Evolutionary conservation across 495 filamentous ascomycete species (phyloP).

Genomic region (Lentithecium fluviatile): DNA sequence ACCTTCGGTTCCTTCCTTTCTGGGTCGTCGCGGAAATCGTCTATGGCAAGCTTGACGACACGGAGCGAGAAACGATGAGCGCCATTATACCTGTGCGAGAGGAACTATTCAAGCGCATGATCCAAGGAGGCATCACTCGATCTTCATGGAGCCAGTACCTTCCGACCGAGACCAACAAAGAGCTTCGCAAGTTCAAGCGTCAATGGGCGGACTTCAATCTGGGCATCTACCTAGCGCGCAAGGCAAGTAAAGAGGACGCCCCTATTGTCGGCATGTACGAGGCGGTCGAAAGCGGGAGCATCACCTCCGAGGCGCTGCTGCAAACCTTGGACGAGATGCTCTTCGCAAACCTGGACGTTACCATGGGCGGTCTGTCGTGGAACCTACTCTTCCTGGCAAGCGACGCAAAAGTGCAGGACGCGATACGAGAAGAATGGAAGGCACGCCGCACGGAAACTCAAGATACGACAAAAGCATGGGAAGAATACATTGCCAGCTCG

Average conservation of each 20-base stretch:
- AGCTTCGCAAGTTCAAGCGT: slow-evolving; percentile 7
- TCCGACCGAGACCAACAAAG: slow-evolving; percentile 6
- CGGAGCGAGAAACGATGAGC: slow-evolving; percentile 24
- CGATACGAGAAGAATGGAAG: not conserved
- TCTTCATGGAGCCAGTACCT: slow-evolving; percentile 19
- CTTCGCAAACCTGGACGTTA: slow-evolving; percentile 52
- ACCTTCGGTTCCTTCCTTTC: slow-evolving; percentile 45
- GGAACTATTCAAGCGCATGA: slow-evolving; percentile 35
- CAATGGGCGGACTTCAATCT: slow-evolving; percentile 9
- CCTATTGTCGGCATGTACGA: slow-evolving; percentile 32
- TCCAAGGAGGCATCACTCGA: slow-evolving; percentile 40
- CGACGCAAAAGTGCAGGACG: slow-evolving; percentile 29
- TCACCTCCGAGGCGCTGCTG: slow-evolving; percentile 36
- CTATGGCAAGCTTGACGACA: slow-evolving; percentile 37
- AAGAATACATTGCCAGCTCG: not conserved
- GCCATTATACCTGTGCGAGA: slow-evolving; percentile 37
- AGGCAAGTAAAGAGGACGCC: too few species aligned
- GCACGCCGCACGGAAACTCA: too few species aligned
- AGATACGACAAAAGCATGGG: not conserved
- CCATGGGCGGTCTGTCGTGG: slow-evolving; percentile 45
- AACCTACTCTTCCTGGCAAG: slow-evolving; percentile 45
- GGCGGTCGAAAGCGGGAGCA: slow-evolving; percentile 18
- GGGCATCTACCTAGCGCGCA: not conserved
- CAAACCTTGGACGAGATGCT: slow-evolving; percentile 50
- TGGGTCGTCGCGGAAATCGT: slow-evolving; percentile 41